A percentile compares a stretch with the other conserved stretches of the same genome.
Conservation (phyloP, 495 filamentous ascomycete genomes). For the Ascodesmis nigricans region DNA sequence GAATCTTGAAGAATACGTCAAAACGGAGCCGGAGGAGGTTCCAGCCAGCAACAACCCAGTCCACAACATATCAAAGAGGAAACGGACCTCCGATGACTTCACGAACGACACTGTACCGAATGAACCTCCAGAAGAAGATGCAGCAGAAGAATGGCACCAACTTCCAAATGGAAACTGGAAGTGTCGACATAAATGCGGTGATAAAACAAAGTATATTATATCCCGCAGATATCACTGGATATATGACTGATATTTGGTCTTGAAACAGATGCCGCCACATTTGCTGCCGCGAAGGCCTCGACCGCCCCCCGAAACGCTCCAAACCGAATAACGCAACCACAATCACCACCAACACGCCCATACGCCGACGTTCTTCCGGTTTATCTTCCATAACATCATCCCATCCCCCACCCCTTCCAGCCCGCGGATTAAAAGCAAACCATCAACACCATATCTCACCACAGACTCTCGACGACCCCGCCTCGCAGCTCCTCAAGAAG, state of each 20-base stretch:
- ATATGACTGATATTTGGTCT: conserved; percentile 23
- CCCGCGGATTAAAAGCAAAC: too few relatives aligned
- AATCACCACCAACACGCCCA: too few relatives aligned
- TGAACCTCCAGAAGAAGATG: conserved; percentile 6
- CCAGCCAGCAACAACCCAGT: too few relatives aligned
- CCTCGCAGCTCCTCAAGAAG: too few relatives aligned
- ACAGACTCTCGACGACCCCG: too few relatives aligned
- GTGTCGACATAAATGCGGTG: conserved; percentile 68
- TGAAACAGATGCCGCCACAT: conserved; percentile 45
- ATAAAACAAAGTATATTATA: conserved; percentile 35
- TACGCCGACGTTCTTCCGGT: too few relatives aligned
- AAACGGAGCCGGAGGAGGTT: background rate
- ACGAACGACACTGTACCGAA: background rate
- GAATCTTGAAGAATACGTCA: conserved; percentile 13
- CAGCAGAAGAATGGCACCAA: conserved; percentile 27
- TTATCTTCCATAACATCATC: too few relatives aligned
- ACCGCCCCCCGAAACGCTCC: conserved; percentile 46
- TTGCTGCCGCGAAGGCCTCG: conserved; percentile 74
- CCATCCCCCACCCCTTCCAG: too few relatives aligned
- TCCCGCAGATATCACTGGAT: conserved; percentile 7
- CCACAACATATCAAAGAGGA: too few relatives aligned
- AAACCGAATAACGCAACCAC: too few relatives aligned
- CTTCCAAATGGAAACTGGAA: conserved; percentile 68
- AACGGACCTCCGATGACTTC: too few relatives aligned
- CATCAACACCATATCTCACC: too few relatives aligned